A percentile compares a stretch with the other conserved stretches of the same genome.
Evolutionary conservation across 2,329 filamentous ascomycete species (phyloP).

Genomic region (Trichoderma koningii): DNA sequence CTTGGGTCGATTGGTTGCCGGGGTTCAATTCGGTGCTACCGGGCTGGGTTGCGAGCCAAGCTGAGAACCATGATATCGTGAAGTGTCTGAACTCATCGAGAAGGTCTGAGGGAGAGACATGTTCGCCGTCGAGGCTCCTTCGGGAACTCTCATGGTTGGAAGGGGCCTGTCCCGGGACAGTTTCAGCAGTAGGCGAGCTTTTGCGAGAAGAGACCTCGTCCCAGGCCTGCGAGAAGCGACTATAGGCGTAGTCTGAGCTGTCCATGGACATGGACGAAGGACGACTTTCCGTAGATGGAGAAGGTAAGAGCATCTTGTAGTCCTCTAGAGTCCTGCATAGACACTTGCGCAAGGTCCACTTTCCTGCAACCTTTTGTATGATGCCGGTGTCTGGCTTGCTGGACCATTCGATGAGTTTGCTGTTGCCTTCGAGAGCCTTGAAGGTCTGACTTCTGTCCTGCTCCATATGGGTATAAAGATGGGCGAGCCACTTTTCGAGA

Average conservation of each 20-base stretch:
- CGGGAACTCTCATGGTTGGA: background rate
- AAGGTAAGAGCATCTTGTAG: too few species aligned
- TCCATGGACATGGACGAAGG: too few species aligned
- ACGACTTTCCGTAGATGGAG: too few species aligned
- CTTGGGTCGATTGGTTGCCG: background rate
- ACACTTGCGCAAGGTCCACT: too few species aligned
- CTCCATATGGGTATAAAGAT: background rate
- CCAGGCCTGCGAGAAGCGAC: background rate
- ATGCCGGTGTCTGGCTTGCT: background rate
- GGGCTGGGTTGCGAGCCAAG: background rate
- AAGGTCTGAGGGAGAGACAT: background rate
- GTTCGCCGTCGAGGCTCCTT: background rate
- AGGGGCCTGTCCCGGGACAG: background rate
- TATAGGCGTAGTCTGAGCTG: background rate
- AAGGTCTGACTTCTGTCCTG: background rate
- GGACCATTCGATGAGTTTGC: background rate
- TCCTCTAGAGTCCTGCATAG: too few species aligned
- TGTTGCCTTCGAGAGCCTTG: background rate
- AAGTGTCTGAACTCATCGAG: background rate
- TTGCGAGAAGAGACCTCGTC: background rate
- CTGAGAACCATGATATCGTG: background rate
- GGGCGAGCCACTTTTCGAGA: background rate
- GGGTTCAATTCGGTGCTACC: background rate
- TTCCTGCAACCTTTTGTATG: too few species aligned
- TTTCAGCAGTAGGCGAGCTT: background rate